Percentiles rank a stretch among this genome's conserved stretches.
These are phyloP conservation scores for Ulvella scutata DNA, from an alignment of 139 green algal species.

Conservation along the genomic window DNA sequence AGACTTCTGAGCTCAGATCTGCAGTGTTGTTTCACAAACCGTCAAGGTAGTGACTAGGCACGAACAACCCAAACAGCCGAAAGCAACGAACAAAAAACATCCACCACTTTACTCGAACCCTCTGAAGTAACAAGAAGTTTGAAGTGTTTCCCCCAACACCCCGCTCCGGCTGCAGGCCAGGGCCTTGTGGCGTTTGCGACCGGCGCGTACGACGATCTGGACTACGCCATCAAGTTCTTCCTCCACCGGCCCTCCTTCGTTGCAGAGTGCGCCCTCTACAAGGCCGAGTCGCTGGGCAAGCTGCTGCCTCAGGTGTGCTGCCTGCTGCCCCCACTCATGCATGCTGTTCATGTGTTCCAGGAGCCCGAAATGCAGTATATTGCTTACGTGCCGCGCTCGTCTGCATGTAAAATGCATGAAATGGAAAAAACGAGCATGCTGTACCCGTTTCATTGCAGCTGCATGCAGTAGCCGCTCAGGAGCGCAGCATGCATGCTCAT, in stretches of 20 bases:
- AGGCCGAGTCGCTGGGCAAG: neutral
- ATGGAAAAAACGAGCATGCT: too few relatives aligned
- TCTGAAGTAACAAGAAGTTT: neutral
- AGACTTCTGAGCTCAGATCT: neutral
- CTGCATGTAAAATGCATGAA: too few relatives aligned
- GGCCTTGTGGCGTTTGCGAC: neutral
- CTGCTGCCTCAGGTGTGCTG: neutral
- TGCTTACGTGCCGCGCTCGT: too few relatives aligned
- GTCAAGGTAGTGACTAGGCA: neutral
- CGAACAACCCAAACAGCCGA: neutral
- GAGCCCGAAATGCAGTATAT: too few relatives aligned
- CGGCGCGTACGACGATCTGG: neutral
- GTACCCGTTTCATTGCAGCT: too few relatives aligned
- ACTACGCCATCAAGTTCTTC: conserved; percentile 4
- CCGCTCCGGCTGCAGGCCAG: neutral
- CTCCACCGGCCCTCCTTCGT: neutral
- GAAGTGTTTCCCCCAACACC: too few relatives aligned
- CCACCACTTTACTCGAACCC: neutral
- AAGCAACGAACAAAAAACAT: neutral
- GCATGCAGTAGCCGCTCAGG: too few relatives aligned
- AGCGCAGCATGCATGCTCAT: too few relatives aligned
- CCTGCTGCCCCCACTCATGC: too few relatives aligned
- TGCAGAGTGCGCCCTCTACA: neutral
- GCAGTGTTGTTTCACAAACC: neutral
- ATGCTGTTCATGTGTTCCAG: too few relatives aligned